These are phyloP conservation scores for Mycena sanguinolenta DNA, from an alignment of 768 basidiomycete species.

Conservation along the genomic window DNA sequence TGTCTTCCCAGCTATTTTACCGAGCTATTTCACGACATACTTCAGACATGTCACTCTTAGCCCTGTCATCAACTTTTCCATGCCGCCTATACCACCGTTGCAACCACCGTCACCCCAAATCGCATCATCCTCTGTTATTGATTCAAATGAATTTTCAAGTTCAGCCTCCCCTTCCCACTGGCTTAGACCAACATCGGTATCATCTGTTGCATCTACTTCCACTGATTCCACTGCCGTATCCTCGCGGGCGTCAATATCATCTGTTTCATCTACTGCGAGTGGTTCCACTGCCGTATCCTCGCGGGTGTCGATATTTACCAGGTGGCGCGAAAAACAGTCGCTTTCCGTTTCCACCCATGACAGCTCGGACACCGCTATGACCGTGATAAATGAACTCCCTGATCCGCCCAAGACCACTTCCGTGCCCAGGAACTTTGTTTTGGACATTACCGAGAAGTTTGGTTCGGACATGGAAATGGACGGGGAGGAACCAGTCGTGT, in stretches of 20 bases:
- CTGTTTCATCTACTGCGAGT: too few species aligned
- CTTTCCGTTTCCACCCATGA: constrained; percentile 38
- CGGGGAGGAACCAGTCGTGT: too few species aligned
- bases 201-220: constrained; percentile 61
- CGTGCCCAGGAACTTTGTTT: constrained; percentile 54
- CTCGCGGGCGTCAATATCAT: too few species aligned
- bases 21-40: constrained; percentile 78
- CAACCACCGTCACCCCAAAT: constrained; percentile 66
- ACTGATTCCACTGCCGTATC: constrained; percentile 47
- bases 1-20: constrained; percentile 66
- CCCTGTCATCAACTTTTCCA: constrained; percentile 73
- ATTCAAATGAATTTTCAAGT: constrained; percentile 50
- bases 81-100: constrained; percentile 78
- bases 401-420: constrained; percentile 36
- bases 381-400: constrained; percentile 21
- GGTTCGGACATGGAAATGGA: constrained; percentile 61
- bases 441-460: too few species aligned
- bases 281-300: too few species aligned
- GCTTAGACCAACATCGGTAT: constrained; percentile 60
- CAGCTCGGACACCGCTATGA: constrained; percentile 15
- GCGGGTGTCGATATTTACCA: constrained; percentile 27
- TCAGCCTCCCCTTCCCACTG: constrained; percentile 52
- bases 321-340: constrained; percentile 31
- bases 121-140: constrained; percentile 53
- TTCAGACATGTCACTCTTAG: constrained; percentile 75